Base-by-base conservation (phyloP, 2,329 filamentous ascomycete genomes). In the Ceratocystis diversiconidia region DNA sequence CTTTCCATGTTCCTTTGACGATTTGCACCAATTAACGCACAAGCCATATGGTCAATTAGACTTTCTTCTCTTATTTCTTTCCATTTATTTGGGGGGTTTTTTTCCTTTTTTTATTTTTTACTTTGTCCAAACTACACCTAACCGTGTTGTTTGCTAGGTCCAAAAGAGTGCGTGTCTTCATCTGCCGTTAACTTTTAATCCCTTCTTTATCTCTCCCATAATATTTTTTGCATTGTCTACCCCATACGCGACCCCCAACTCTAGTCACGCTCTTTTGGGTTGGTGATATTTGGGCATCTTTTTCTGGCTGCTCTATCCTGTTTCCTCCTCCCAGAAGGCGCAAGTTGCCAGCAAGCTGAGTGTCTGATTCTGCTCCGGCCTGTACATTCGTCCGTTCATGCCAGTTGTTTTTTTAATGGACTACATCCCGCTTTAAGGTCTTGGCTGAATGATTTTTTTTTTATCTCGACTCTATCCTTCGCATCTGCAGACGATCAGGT, bases 21-120 rank as follows among this genome's bases (percentile, higher is more conserved):
- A 59, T 59, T 36, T 59, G 28, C 55, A 17, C 52, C 52, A 59
- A 59, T 59, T 59, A 59, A 59, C 55, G 55, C 55, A 59, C 55
- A 59, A 28, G 32, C 55, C 25, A 59, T 30, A 28, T 59, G 28
- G 28, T 8, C 55, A 59, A 59, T 36, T 59, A 59, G 25, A 59
- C 17, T 32, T 36, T 15, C 17, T 36, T 32, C 28, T 57, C 52
- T 57, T 6, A 32, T 17, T 48, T 30, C 30, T 41, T 60, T 22
- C 55, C 30, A 41, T 36, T 59, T 41, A 41, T 15, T 41, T 41
- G 10, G 28, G 28, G 28, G 4, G 28, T 1, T 28, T 28, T 30
- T 19, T 17, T 28, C 0, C 30, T n/a, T 17, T 19, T 10, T 19
- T n/a, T 3, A 2, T 41, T 30, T 22, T 41, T 61, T 32, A 7